These are phyloP conservation scores for Adansonia grandidieri DNA, from an alignment of 441 rosid species.

Conservation along the genomic window DNA sequence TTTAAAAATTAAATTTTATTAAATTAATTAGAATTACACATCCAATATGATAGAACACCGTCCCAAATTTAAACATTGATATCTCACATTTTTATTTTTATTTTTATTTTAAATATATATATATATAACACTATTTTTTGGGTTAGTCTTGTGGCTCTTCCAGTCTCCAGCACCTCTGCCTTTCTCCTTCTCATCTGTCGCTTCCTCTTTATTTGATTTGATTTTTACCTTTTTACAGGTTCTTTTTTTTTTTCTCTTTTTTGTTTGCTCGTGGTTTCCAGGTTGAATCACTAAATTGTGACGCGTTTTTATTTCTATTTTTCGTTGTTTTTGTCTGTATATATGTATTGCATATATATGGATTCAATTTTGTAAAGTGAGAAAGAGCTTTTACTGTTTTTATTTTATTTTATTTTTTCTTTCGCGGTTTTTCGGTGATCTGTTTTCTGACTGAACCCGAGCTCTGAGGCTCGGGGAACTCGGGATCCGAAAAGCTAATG, in stretches of 20 bases:
- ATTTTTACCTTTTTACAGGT: not conserved
- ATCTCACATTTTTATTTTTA: not conserved
- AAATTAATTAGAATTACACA: too few species aligned
- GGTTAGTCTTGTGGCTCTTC: conserved; percentile 46
- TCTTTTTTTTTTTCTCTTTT: not conserved
- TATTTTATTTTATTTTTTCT: conserved; percentile 17
- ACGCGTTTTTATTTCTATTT: not conserved
- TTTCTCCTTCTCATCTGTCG: conserved; percentile 19
- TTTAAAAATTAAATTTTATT: not conserved
- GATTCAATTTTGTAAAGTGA: conserved; percentile 20
- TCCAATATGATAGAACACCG: too few species aligned
- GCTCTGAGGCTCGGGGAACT: conserved; percentile 37
- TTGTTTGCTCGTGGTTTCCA: conserved; percentile 7
- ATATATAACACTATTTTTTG: not conserved
- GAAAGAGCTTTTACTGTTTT: not conserved
- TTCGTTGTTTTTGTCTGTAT: conserved; percentile 11
- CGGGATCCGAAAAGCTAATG: conserved; percentile 40
- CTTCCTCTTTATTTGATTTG: not conserved
- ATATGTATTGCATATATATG: conserved; percentile 34
- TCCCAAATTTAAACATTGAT: not conserved
- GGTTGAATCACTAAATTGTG: conserved; percentile 3
- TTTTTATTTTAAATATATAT: not conserved
- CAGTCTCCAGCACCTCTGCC: conserved; percentile 42
- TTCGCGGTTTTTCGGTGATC: conserved; percentile 26
- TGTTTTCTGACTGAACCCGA: conserved; percentile 33